Conservation (phyloP, 2,329 filamentous ascomycete species). For the Cordyceps fumosorosea region DNA sequence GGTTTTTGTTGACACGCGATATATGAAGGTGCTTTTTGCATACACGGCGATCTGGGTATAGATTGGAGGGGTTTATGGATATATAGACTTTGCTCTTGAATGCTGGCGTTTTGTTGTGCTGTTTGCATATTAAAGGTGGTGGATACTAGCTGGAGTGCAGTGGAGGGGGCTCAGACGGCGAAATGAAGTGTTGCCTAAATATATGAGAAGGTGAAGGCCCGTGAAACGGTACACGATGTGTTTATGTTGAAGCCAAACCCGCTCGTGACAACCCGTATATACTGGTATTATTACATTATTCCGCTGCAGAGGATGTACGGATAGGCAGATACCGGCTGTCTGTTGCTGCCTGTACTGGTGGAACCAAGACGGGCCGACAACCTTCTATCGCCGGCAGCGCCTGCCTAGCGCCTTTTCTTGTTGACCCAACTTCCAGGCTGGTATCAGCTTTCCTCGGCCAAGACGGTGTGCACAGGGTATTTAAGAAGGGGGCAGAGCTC, state of each 20-base stretch:
- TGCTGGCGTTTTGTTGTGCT: background rate
- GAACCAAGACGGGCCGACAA: background rate
- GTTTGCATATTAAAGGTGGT: background rate
- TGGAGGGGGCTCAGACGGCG: background rate
- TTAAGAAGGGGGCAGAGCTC: background rate
- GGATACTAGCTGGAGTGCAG: background rate
- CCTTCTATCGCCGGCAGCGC: background rate
- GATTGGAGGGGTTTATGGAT: background rate
- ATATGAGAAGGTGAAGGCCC: background rate
- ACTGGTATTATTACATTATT: too few relatives aligned
- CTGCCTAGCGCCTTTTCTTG: background rate
- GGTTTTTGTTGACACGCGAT: background rate
- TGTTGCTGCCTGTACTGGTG: background rate
- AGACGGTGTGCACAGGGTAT: background rate
- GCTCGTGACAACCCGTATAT: too few relatives aligned
- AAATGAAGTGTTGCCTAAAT: background rate
- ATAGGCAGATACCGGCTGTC: too few relatives aligned
- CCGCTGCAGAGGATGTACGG: too few relatives aligned
- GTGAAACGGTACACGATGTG: background rate
- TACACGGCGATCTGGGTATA: conserved; percentile 1
- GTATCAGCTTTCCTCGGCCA: background rate
- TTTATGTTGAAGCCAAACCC: too few relatives aligned
- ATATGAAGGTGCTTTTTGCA: background rate
- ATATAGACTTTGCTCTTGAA: conserved; percentile 9
- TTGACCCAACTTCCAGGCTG: background rate